phyloP scores from a whole-genome alignment of 306 rosid species.

The Cucumis hystrix region DNA sequence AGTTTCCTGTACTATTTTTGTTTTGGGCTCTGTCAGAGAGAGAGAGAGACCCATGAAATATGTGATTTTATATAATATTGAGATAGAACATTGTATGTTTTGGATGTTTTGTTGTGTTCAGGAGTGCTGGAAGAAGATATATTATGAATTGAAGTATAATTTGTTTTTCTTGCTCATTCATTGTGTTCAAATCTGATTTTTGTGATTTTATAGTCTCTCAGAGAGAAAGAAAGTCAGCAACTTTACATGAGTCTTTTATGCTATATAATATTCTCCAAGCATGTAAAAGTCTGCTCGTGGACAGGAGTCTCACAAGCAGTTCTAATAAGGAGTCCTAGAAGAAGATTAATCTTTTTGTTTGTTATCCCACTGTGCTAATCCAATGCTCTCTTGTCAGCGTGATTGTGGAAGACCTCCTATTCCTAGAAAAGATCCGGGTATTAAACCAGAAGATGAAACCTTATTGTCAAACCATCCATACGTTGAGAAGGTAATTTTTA shows the following conservation, averaged over 20 bases:
- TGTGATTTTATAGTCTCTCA: neutral
- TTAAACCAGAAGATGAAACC: conserved; percentile 78
- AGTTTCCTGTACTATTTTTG: neutral
- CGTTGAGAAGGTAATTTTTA: conserved; percentile 55
- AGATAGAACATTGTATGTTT: neutral
- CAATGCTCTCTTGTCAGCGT: conserved; percentile 42
- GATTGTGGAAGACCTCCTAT: conserved; percentile 84
- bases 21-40: neutral
- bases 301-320: neutral
- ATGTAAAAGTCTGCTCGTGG: neutral
- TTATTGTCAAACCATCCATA: conserved; percentile 85
- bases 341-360: neutral
- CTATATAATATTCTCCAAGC: neutral
- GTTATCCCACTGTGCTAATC: conserved; percentile 4
- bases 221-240: neutral
- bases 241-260: neutral
- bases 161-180: neutral
- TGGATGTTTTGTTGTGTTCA: neutral
- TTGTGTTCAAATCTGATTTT: neutral
- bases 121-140: neutral
- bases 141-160: neutral
- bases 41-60: neutral
- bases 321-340: neutral
- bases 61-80: neutral
- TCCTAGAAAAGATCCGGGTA: conserved; percentile 79